A percentile compares a stretch with the other conserved stretches of the same genome.
Conservation (phyloP, 345 rosid genomes). For the Acer campestre region DNA sequence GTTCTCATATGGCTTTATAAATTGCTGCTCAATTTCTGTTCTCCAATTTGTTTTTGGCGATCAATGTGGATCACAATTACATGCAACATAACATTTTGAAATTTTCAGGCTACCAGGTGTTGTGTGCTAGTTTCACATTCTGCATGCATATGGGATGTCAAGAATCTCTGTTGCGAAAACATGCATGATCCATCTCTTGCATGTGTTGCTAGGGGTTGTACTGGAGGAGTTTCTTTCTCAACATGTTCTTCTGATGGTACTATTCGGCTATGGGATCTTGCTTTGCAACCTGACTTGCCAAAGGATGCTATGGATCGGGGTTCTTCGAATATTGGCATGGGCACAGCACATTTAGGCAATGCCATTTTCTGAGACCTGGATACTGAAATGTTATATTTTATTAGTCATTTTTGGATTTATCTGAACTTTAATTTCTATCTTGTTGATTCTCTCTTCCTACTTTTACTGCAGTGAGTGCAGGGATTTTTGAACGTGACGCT, state of each 20-base stretch:
- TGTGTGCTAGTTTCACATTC: constrained; percentile 72
- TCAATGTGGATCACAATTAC: constrained; percentile 24
- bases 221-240: constrained; percentile 80
- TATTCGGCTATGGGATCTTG: constrained; percentile 84
- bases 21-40: constrained; percentile 14
- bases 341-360: constrained; percentile 56
- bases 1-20: constrained; percentile 8
- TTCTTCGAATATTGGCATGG: constrained; percentile 30
- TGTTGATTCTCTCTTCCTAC: constrained; percentile 9
- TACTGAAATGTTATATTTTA: not conserved
- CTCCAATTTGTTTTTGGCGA: constrained; percentile 19
- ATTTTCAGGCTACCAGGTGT: constrained; percentile 61
- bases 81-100: constrained; percentile 25
- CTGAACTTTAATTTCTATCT: constrained; percentile 14
- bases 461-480: constrained; percentile 56
- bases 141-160: constrained; percentile 79
- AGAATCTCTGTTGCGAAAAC: constrained; percentile 80
- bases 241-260: constrained; percentile 90
- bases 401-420: not conserved
- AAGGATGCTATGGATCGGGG: constrained; percentile 33
- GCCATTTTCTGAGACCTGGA: constrained; percentile 6
- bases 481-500: constrained; percentile 68
- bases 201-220: constrained; percentile 81
- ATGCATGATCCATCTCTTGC: constrained; percentile 69
- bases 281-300: constrained; percentile 41